These are phyloP conservation scores for Boletus reticuloceps DNA, from an alignment of 768 basidiomycete species.

Conservation along the genomic window DNA sequence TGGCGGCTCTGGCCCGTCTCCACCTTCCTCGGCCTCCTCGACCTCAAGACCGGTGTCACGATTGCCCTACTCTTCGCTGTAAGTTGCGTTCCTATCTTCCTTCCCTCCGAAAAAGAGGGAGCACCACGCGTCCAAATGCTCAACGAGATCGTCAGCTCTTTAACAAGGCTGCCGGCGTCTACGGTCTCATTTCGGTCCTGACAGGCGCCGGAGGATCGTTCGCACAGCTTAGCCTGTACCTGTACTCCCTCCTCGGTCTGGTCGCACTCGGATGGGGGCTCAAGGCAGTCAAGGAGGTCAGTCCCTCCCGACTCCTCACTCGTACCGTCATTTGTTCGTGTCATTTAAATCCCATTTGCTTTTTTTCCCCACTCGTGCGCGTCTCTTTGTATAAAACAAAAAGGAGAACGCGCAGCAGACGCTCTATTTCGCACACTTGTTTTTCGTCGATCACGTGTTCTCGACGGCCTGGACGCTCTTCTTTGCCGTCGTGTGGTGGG, in stretches of 20 bases:
- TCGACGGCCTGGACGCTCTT: conserved; percentile 90
- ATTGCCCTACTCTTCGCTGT: conserved; percentile 89
- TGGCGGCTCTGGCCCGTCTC: conserved; percentile 80
- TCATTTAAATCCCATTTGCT: conserved; percentile 6
- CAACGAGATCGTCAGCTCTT: conserved; percentile 52
- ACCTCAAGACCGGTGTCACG: conserved; percentile 92
- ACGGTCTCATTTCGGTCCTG: conserved; percentile 89
- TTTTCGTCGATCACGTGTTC: conserved; percentile 88
- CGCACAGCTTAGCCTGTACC: conserved; percentile 87
- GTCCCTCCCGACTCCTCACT: conserved; percentile 26
- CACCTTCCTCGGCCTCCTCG: conserved; percentile 83
- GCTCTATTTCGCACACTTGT: conserved; percentile 88
- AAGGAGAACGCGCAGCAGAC: conserved; percentile 89
- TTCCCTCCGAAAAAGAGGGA: not conserved
- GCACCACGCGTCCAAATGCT: conserved; percentile 5
- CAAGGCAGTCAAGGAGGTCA: conserved; percentile 77
- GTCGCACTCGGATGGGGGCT: conserved; percentile 85
- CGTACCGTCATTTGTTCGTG: not conserved
- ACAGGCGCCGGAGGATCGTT: conserved; percentile 93
- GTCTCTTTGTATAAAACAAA: not conserved
- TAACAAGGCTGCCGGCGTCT: conserved; percentile 98
- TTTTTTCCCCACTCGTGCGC: not conserved
- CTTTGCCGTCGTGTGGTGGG: conserved; percentile 90
- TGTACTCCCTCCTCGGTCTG: conserved; percentile 86
- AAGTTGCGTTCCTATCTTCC: conserved; percentile 28